These are phyloP conservation scores for Corylus americana DNA, from an alignment of 306 rosid species.

Conservation along the genomic window DNA sequence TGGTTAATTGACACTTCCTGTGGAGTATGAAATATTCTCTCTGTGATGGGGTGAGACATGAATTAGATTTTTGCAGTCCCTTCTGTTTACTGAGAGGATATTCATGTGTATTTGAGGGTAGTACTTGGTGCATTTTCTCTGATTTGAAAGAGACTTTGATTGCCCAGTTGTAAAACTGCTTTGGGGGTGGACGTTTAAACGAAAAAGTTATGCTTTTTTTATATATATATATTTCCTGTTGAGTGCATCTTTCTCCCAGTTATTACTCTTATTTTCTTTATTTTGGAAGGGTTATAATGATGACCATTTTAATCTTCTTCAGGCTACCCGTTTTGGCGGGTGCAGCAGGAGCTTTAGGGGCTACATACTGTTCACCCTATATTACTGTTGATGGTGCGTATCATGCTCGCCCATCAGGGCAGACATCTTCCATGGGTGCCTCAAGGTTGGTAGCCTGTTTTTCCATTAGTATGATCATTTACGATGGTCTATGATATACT, in stretches of 20 bases:
- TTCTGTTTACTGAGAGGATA: conserved; percentile 1
- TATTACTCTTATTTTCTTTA: conserved; percentile 1
- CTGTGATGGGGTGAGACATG: not conserved
- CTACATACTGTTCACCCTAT: conserved; percentile 81
- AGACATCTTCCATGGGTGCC: conserved; percentile 56
- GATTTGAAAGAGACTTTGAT: not conserved
- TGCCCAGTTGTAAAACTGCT: not conserved
- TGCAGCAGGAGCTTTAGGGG: conserved; percentile 90
- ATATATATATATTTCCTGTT: not conserved
- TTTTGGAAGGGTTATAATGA: not conserved
- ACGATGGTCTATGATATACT: not conserved
- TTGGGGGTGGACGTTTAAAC: not conserved
- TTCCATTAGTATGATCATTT: not conserved
- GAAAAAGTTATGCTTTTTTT: not conserved
- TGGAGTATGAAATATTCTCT: not conserved
- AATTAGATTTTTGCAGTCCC: not conserved
- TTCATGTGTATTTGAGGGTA: not conserved
- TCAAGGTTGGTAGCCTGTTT: conserved; percentile 49
- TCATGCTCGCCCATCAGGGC: conserved; percentile 74
- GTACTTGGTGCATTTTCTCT: not conserved
- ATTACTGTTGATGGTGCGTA: conserved; percentile 79
- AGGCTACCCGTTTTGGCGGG: conserved; percentile 98
- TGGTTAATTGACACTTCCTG: not conserved
- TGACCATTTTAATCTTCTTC: conserved; percentile 22
- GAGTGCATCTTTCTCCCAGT: not conserved